Conservation (phyloP, 2,329 filamentous ascomycete genomes). For the Aspergillus neoniger region DNA sequence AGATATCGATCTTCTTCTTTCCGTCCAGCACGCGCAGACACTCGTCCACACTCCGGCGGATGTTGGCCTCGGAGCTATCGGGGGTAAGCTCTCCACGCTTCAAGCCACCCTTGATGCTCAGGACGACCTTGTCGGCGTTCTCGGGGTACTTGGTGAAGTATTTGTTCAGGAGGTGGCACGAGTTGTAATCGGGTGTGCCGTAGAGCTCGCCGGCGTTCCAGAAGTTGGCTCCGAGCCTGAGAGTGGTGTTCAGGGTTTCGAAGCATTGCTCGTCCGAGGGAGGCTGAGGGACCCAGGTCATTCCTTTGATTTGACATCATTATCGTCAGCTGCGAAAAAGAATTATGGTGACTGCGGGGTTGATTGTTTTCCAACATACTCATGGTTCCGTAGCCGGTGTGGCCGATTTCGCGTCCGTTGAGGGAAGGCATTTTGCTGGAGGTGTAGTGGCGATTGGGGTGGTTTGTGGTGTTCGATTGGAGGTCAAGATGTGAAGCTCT, state of each 20-base stretch:
- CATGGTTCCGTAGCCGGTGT: conserved; percentile 59
- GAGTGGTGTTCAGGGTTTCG: conserved; percentile 57
- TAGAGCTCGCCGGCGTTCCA: conserved; percentile 71
- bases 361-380: conserved; percentile 36
- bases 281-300: conserved; percentile 36
- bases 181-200: conserved; percentile 60
- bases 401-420: conserved; percentile 44
- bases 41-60: conserved; percentile 62
- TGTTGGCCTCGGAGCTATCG: conserved; percentile 56
- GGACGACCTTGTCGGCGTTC: conserved; percentile 62
- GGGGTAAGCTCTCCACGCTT: conserved; percentile 40
- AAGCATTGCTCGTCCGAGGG: conserved; percentile 43
- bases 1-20: conserved; percentile 63
- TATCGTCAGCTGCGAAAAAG: background rate
- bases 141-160: conserved; percentile 67
- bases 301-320: conserved; percentile 25
- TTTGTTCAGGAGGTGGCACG: conserved; percentile 58
- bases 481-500: background rate
- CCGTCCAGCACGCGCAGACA: conserved; percentile 56
- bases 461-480: background rate
- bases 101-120: conserved; percentile 63
- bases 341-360: background rate
- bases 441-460: background rate
- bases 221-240: conserved; percentile 50
- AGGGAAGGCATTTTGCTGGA: conserved; percentile 31